Conservation (phyloP, 2,329 filamentous ascomycete genomes). For the Zasmidium citrigriseum region DNA sequence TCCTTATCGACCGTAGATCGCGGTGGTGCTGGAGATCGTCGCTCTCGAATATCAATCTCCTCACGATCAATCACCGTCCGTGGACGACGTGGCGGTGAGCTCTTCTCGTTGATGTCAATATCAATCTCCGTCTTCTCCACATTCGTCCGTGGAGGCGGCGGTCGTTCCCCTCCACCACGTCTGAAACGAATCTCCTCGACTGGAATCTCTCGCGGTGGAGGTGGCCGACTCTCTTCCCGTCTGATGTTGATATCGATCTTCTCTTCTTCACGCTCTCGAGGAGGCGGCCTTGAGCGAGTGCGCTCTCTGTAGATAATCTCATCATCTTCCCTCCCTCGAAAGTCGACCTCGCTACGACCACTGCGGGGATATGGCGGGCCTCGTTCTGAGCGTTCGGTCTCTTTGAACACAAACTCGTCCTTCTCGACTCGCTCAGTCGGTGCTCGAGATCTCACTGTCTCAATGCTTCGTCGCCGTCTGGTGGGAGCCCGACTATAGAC, state of each 20-base stretch:
- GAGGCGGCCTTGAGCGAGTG: constrained; percentile 37
- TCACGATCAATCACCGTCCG: constrained; percentile 26
- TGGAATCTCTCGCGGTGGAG: constrained; percentile 35
- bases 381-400: constrained; percentile 27
- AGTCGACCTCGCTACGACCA: constrained; percentile 26
- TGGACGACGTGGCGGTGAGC: constrained; percentile 26
- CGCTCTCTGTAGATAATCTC: constrained; percentile 43
- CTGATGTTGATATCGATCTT: constrained; percentile 39
- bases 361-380: constrained; percentile 30
- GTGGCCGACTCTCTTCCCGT: constrained; percentile 27
- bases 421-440: constrained; percentile 43
- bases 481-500: constrained; percentile 29
- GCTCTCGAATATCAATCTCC: constrained; percentile 41
- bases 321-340: constrained; percentile 18
- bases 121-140: constrained; percentile 34
- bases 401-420: constrained; percentile 42
- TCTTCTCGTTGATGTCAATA: constrained; percentile 24
- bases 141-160: constrained; percentile 20
- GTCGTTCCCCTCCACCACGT: constrained; percentile 36
- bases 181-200: constrained; percentile 53
- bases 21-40: constrained; percentile 20
- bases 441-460: constrained; percentile 29
- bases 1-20: constrained; percentile 31
- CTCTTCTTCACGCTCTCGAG: constrained; percentile 32
- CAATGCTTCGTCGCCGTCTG: constrained; percentile 27